These are phyloP conservation scores for Alternaria rosae DNA, from an alignment of 2,329 filamentous ascomycete species.

Conservation along the genomic window DNA sequence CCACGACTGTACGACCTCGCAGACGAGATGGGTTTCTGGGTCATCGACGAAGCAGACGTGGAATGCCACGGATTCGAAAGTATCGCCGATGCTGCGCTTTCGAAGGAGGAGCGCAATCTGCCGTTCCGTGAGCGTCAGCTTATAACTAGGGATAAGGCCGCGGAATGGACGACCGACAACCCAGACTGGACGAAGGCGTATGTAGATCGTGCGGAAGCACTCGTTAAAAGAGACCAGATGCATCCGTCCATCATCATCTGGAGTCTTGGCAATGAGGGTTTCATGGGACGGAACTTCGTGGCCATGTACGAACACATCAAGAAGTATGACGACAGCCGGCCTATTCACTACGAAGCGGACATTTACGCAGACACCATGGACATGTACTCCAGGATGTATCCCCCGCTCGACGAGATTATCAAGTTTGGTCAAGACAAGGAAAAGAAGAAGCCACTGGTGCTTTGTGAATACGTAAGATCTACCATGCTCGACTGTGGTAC, in stretches of 20 bases:
- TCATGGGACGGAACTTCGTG: conserved; percentile 72
- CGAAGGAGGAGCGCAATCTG: conserved; percentile 48
- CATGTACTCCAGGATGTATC: conserved; percentile 74
- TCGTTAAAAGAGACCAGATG: conserved; percentile 74
- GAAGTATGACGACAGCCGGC: conserved; percentile 63
- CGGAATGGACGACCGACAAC: conserved; percentile 68
- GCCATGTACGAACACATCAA: conserved; percentile 72
- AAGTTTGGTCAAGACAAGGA: conserved; percentile 53
- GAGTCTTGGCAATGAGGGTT: conserved; percentile 77
- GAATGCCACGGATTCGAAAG: conserved; percentile 57
- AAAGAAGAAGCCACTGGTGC: conserved; percentile 63
- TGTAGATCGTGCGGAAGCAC: conserved; percentile 69
- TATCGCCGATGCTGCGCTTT: conserved; percentile 42
- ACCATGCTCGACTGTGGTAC: neutral
- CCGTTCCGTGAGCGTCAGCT: conserved; percentile 68
- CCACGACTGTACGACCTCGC: conserved; percentile 66
- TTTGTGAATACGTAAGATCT: conserved; percentile 58
- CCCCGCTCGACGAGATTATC: conserved; percentile 60
- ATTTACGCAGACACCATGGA: conserved; percentile 66
- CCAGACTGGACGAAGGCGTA: conserved; percentile 69
- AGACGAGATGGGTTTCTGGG: conserved; percentile 72
- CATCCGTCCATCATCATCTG: conserved; percentile 75
- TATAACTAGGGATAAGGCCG: conserved; percentile 62
- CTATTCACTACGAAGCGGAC: conserved; percentile 74
- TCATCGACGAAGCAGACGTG: conserved; percentile 64